A percentile compares a stretch with the other conserved stretches of the same genome.
These are phyloP conservation scores for Rhizophora apiculata DNA, from an alignment of 345 rosid species.

Conservation along the genomic window DNA sequence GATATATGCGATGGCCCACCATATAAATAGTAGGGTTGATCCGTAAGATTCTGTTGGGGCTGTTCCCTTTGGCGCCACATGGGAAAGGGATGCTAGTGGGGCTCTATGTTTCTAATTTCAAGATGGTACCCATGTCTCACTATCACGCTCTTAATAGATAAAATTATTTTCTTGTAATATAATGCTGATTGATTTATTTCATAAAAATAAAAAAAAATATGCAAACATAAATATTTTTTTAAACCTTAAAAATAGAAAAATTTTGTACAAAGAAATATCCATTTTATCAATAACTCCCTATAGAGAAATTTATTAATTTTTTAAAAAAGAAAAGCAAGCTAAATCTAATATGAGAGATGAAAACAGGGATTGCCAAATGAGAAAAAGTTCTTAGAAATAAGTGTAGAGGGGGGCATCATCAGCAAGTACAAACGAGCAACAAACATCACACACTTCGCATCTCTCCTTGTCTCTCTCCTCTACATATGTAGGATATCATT, in stretches of 20 bases:
- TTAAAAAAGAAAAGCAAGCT: no score
- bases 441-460: conserved; percentile 1
- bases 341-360: conserved; percentile 17
- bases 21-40: conserved; percentile 42
- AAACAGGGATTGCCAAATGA: background rate
- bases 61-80: conserved; percentile 57
- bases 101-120: no score
- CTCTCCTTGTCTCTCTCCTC: conserved; percentile 1
- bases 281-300: no score
- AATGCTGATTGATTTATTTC: no score
- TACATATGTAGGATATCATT: conserved; percentile 13
- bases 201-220: no score
- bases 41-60: conserved; percentile 64
- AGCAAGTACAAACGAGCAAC: conserved; percentile 15
- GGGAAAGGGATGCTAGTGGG: conserved; percentile 11
- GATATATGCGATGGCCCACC: conserved; percentile 28
- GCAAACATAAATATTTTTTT: no score
- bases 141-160: background rate
- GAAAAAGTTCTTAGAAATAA: background rate
- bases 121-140: conserved; percentile 12
- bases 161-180: no score
- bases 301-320: no score
- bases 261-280: no score
- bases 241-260: no score
- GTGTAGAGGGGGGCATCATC: background rate